Percentiles rank a stretch among this genome's conserved stretches.
Conservation (phyloP, 2,329 filamentous ascomycete genomes). For the Colletotrichum sansevieriae region DNA sequence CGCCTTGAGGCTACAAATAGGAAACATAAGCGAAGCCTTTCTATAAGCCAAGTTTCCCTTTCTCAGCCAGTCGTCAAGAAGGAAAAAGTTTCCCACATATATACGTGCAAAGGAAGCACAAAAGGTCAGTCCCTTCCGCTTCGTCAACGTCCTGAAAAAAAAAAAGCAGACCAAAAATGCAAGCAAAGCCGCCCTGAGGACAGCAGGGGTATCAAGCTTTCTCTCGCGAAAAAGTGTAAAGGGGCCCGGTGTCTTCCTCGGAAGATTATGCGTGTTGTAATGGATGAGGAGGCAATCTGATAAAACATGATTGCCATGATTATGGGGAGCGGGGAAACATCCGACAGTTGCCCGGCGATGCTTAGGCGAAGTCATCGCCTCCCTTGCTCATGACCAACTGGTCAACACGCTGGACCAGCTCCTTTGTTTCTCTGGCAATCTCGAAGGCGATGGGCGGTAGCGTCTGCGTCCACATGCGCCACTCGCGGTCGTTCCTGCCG, state of each 20-base stretch:
- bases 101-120: constrained; percentile 2
- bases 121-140: constrained; percentile 8
- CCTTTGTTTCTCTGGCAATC: constrained; percentile 85
- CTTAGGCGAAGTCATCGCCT: constrained; percentile 60
- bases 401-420: constrained; percentile 65
- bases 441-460: constrained; percentile 89
- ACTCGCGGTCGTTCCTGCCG: constrained; percentile 66
- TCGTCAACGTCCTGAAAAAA: constrained; percentile 7
- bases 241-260: constrained; percentile 7
- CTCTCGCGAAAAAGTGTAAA: constrained; percentile 25
- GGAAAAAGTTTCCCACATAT: background rate
- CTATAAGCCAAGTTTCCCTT: constrained; percentile 6
- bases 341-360: background rate
- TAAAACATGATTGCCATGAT: background rate
- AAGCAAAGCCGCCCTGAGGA: constrained; percentile 41
- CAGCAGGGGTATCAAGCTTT: constrained; percentile 42
- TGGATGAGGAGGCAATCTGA: background rate
- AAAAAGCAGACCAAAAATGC: constrained; percentile 38
- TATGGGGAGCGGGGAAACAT: constrained; percentile 1
- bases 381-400: constrained; percentile 52
- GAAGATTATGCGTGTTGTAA: constrained; percentile 29
- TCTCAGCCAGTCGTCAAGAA: background rate
- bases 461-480: constrained; percentile 75
- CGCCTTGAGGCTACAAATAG: constrained; percentile 17
- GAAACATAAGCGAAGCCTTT: constrained; percentile 8